Evolutionary conservation across 495 filamentous ascomycete genomes (phyloP).

Genomic region (Lepidopterella palustris): DNA sequence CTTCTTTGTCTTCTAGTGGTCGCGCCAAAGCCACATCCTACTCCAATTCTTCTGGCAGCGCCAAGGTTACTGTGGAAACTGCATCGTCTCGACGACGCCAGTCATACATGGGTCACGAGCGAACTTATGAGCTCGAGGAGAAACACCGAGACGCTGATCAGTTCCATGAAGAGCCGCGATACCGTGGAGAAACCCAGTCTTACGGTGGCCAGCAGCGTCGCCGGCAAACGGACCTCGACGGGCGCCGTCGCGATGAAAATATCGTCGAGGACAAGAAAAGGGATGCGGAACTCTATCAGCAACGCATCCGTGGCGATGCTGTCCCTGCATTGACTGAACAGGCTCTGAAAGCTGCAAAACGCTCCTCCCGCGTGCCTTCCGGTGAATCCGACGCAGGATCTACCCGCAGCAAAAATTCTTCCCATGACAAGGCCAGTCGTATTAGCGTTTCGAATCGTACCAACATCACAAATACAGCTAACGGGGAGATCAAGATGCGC

Average conservation of each 20-base stretch:
- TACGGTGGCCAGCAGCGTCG: neutral
- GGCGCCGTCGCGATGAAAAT: slow-evolving; percentile 12
- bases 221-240: slow-evolving; percentile 8
- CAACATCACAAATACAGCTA: slow-evolving; percentile 12
- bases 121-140: neutral
- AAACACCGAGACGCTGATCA: slow-evolving; percentile 1
- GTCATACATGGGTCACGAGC: slow-evolving; percentile 12
- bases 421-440: slow-evolving; percentile 13
- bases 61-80: neutral
- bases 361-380: slow-evolving; percentile 11
- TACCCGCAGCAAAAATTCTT: slow-evolving; percentile 5
- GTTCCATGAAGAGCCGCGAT: slow-evolving; percentile 9
- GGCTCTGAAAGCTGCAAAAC: slow-evolving; percentile 18
- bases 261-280: slow-evolving; percentile 6
- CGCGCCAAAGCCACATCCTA: neutral
- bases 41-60: slow-evolving; percentile 1
- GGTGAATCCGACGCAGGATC: slow-evolving; percentile 15
- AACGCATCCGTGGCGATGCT: slow-evolving; percentile 13
- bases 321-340: slow-evolving; percentile 8
- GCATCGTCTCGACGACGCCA: slow-evolving; percentile 2
- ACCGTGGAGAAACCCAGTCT: slow-evolving; percentile 5
- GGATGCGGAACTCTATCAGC: slow-evolving; percentile 15
- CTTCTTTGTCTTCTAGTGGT: neutral
- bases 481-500: slow-evolving; percentile 21
- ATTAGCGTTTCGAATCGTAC: slow-evolving; percentile 16